Conservation (phyloP, 23 red algal species). For the Gracilariopsis chorda region DNA sequence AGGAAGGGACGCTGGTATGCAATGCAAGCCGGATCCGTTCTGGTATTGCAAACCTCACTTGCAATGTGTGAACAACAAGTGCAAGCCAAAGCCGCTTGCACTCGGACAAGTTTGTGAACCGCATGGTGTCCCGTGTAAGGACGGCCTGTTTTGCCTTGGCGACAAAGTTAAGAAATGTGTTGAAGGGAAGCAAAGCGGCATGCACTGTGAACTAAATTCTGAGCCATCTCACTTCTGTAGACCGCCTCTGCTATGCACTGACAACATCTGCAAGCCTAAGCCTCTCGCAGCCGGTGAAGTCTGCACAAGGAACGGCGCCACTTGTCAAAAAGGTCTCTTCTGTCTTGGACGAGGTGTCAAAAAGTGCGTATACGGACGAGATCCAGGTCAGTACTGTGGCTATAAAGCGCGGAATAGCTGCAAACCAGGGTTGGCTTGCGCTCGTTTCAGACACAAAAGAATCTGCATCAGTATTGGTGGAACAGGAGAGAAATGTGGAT, state of each 20-base stretch:
- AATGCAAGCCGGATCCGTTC: neutral
- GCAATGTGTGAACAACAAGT: neutral
- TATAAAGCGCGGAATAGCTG: too few relatives aligned
- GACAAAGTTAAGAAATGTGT: slow-evolving; percentile 15
- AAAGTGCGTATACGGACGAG: too few relatives aligned
- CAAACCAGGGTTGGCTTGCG: too few relatives aligned
- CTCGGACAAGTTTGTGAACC: neutral
- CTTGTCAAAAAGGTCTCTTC: too few relatives aligned
- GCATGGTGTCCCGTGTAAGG: neutral
- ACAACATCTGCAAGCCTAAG: neutral
- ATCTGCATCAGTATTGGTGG: too few relatives aligned
- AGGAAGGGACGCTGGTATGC: neutral
- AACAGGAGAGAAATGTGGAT: too few relatives aligned
- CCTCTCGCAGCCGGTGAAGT: too few relatives aligned
- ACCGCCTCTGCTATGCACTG: neutral
- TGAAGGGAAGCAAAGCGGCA: neutral
- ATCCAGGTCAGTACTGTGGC: too few relatives aligned
- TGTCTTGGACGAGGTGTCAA: too few relatives aligned
- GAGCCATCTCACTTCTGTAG: slow-evolving; percentile 12
- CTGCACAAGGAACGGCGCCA: too few relatives aligned
- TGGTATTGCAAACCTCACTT: neutral
- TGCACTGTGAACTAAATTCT: neutral
- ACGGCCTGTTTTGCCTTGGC: neutral
- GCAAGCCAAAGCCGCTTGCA: neutral
- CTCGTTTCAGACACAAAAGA: too few relatives aligned